phyloP scores from a whole-genome alignment of 306 rosid genomes.

The Clitoria ternatea region DNA sequence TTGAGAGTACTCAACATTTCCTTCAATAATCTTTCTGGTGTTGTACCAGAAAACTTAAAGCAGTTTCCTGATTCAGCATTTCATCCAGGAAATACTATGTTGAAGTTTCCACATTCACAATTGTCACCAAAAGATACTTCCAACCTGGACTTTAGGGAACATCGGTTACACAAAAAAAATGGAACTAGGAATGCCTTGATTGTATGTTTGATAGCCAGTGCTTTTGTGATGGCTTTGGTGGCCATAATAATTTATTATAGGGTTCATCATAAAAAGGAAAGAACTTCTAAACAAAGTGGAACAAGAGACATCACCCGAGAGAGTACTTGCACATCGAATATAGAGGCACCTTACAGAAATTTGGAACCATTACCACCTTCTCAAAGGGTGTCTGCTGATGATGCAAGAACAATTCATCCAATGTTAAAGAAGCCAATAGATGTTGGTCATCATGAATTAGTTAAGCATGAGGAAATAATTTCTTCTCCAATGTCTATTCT shows the following conservation, averaged over 20 bases:
- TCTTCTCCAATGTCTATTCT: conserved; percentile 52
- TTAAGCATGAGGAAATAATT: conserved; percentile 37
- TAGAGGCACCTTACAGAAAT: conserved; percentile 33
- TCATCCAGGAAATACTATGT: conserved; percentile 68
- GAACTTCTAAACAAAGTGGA: conserved; percentile 32
- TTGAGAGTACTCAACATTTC: conserved; percentile 60
- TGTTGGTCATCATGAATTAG: conserved; percentile 28
- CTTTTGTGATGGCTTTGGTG: conserved; percentile 40
- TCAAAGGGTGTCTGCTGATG: conserved; percentile 20
- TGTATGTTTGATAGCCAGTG: conserved; percentile 49
- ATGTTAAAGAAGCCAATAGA: conserved; percentile 28
- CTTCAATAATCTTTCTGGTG: conserved; percentile 67
- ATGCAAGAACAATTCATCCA: conserved; percentile 26
- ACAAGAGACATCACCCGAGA: conserved; percentile 31
- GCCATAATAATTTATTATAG: conserved; percentile 39
- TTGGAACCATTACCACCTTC: conserved; percentile 39
- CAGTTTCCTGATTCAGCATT: conserved; percentile 72
- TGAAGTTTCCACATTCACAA: conserved; percentile 42
- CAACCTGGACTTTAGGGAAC: conserved; percentile 27
- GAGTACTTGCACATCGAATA: conserved; percentile 33
- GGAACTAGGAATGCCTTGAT: conserved; percentile 52
- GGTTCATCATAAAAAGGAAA: conserved; percentile 29
- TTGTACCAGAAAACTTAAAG: conserved; percentile 50
- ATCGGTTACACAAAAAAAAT: conserved; percentile 37
- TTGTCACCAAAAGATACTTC: conserved; percentile 37